Evolutionary conservation across 2,329 filamentous ascomycete genomes (phyloP).

Genomic region (Metarhizium guizhouense): DNA sequence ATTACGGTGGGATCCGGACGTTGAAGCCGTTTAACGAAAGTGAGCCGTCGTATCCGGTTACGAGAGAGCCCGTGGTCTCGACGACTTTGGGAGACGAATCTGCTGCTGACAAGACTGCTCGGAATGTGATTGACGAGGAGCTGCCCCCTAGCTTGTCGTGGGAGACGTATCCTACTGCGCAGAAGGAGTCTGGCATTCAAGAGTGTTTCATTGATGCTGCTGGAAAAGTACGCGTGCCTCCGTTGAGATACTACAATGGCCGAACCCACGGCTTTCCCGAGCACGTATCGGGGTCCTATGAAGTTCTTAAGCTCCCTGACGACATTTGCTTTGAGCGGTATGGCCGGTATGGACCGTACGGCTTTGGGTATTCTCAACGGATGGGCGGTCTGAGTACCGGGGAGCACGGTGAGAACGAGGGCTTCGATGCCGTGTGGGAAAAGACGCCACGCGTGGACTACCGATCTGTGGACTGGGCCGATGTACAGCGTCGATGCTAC

Average conservation of each 20-base stretch:
- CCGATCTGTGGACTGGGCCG: constrained; percentile 67
- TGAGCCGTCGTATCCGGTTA: constrained; percentile 69
- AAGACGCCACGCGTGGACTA: constrained; percentile 67
- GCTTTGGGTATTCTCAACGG: constrained; percentile 72
- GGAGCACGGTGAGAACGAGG: constrained; percentile 74
- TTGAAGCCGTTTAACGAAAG: constrained; percentile 59
- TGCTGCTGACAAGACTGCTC: constrained; percentile 8
- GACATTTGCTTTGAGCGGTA: constrained; percentile 92
- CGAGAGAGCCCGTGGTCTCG: constrained; percentile 41
- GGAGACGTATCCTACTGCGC: constrained; percentile 23
- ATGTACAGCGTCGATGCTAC: constrained; percentile 66
- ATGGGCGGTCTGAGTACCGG: constrained; percentile 79
- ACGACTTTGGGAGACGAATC: constrained; percentile 3
- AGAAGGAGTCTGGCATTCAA: constrained; percentile 43
- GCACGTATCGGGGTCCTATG: constrained; percentile 77
- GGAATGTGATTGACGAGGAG: constrained; percentile 6
- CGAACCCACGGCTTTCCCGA: constrained; percentile 79
- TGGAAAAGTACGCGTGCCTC: constrained; percentile 56
- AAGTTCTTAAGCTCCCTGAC: constrained; percentile 66
- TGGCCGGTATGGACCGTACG: constrained; percentile 81
- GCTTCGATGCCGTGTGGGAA: constrained; percentile 71
- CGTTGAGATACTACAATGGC: constrained; percentile 65
- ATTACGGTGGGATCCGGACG: constrained; percentile 78
- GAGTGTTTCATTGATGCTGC: constrained; percentile 73
- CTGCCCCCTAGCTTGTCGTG: constrained; percentile 20